Conservation (phyloP, 345 rosid genomes). For the Pistacia vera region DNA sequence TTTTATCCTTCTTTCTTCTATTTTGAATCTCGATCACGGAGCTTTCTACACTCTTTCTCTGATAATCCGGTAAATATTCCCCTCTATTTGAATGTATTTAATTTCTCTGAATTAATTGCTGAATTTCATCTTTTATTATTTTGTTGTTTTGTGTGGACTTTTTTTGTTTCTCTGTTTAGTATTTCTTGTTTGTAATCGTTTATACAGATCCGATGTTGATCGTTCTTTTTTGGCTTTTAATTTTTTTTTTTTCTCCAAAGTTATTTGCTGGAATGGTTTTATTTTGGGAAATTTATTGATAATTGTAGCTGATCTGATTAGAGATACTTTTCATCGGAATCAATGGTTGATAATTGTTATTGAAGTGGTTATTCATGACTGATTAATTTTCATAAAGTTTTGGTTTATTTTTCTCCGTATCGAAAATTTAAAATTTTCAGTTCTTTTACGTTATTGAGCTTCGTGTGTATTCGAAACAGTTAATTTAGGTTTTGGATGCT, state of each 20-base stretch:
- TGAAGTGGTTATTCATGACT: background rate
- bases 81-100: background rate
- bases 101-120: background rate
- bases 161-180: background rate
- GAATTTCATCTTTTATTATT: background rate
- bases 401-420: background rate
- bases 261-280: background rate
- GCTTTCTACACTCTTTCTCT: conserved; percentile 1
- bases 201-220: background rate
- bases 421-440: background rate
- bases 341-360: background rate
- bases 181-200: background rate
- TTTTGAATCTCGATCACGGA: background rate
- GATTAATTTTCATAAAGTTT: background rate
- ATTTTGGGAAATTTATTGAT: background rate
- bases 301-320: background rate
- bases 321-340: background rate
- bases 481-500: too few relatives aligned
- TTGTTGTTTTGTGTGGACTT: background rate
- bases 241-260: background rate
- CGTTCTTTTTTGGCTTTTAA: background rate
- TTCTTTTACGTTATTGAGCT: background rate
- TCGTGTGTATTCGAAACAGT: too few relatives aligned
- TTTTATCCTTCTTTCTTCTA: background rate
- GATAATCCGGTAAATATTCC: conserved; percentile 5